A percentile compares a stretch with the other conserved stretches of the same genome.
Conservation (phyloP, 805 yeast species). For the Starmerella ratchasimensis region DNA sequence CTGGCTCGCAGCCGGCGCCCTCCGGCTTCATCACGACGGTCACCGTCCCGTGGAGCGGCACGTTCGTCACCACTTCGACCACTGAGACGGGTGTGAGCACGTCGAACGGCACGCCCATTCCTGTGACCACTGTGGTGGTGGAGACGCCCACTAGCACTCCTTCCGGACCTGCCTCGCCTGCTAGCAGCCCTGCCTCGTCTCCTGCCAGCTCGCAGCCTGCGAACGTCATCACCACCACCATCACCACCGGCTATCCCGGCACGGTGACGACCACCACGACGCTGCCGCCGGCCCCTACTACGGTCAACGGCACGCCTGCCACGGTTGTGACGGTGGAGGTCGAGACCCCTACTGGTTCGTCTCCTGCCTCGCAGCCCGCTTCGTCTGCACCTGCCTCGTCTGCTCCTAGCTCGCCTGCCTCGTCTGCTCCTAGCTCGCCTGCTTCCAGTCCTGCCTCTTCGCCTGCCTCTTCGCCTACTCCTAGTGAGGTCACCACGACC, state of each 20-base stretch:
- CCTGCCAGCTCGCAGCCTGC: neutral
- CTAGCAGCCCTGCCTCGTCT: neutral
- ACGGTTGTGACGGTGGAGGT: neutral
- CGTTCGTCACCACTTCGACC: neutral
- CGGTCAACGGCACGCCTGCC: neutral
- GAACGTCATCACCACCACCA: neutral
- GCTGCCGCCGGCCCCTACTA: neutral
- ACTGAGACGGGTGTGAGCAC: neutral
- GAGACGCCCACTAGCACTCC: constrained; percentile 4
- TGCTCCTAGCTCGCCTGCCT: neutral
- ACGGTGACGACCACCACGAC: neutral
- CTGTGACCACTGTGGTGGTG: neutral
- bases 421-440: neutral
- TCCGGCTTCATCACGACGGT: neutral
- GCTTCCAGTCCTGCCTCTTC: neutral
- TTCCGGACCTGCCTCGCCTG: neutral
- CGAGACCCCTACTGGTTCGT: neutral
- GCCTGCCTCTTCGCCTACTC: neutral
- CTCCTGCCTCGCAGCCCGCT: too few species aligned
- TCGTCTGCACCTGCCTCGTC: neutral
- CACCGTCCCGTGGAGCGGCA: neutral
- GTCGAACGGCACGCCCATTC: neutral
- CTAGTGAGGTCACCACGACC: neutral
- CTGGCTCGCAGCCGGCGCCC: neutral
- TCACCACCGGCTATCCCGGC: neutral